These are phyloP conservation scores for Rhodotorula kratochvilovae DNA, from an alignment of 768 basidiomycete genomes.

Conservation along the genomic window DNA sequence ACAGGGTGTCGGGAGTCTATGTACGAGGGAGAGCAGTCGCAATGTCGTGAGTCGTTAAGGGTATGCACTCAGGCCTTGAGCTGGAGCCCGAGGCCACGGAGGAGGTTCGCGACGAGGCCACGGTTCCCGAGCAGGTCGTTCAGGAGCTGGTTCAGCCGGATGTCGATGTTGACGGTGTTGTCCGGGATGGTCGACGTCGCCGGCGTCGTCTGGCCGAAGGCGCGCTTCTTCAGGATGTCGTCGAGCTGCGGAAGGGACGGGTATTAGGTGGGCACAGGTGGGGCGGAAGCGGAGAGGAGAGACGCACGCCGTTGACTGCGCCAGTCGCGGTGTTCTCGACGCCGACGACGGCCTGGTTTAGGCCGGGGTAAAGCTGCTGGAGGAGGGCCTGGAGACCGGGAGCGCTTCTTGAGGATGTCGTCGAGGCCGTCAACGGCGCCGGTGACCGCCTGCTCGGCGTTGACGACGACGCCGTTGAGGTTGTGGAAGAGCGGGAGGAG, in stretches of 20 bases:
- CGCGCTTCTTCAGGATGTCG: slow-evolving; percentile 1
- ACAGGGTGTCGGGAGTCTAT: too few species aligned
- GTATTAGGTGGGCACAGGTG: too few species aligned
- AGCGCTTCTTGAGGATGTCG: background rate
- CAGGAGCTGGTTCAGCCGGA: background rate
- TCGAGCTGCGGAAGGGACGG: background rate
- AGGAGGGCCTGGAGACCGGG: background rate
- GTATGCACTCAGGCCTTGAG: background rate
- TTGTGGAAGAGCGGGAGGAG: slow-evolving; percentile 15
- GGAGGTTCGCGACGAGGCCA: background rate
- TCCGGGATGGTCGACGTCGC: background rate
- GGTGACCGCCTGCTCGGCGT: slow-evolving; percentile 3
- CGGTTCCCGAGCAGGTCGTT: background rate
- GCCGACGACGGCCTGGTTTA: background rate
- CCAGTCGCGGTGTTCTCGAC: background rate
- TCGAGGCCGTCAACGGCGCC: slow-evolving; percentile 1
- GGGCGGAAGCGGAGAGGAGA: too few species aligned
- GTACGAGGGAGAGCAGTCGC: too few species aligned
- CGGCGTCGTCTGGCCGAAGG: background rate
- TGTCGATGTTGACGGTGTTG: background rate
- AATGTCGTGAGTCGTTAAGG: too few species aligned
- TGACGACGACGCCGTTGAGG: slow-evolving; percentile 6
- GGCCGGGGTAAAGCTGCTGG: background rate
- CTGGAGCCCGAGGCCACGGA: background rate
- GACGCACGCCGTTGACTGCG: too few species aligned